phyloP scores from a whole-genome alignment of 208 protist species.

The Leishmania major region DNA sequence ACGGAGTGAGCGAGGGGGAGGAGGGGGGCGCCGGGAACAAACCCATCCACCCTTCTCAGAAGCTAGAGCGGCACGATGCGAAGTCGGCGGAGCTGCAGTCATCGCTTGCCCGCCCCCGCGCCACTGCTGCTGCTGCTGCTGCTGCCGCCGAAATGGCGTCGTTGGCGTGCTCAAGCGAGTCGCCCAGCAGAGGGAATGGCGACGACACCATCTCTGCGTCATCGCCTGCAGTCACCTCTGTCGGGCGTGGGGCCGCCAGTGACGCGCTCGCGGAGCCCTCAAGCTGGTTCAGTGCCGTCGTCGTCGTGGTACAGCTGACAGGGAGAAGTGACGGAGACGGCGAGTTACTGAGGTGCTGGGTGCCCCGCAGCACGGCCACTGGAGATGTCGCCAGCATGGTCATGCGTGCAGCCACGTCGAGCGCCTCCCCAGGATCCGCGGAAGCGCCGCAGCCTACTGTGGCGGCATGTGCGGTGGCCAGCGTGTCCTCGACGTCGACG shows the following conservation, averaged over 20 bases:
- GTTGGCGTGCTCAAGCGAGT: not conserved
- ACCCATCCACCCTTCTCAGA: not conserved
- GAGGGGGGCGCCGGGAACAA: not conserved
- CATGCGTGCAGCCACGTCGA: not conserved
- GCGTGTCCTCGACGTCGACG: not conserved
- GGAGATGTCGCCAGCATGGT: not conserved
- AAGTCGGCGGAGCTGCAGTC: conserved; percentile 22
- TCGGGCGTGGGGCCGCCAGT: no score
- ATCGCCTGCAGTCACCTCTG: not conserved
- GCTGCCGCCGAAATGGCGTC: not conserved
- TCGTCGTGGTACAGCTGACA: not conserved
- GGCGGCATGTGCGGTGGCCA: not conserved
- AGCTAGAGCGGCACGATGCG: conserved; percentile 29
- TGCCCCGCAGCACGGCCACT: not conserved
- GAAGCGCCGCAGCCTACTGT: not conserved
- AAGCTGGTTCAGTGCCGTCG: not conserved
- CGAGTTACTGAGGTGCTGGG: not conserved
- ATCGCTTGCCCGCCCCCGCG: not conserved
- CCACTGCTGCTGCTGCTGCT: not conserved
- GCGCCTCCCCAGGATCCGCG: not conserved
- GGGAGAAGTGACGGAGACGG: not conserved
- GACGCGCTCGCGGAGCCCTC: not conserved
- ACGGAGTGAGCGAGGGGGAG: not conserved
- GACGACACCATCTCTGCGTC: not conserved
- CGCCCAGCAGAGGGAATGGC: not conserved